Conservation (phyloP, 2,329 filamentous ascomycete species). For the Thermochaetoides dissita region DNA sequence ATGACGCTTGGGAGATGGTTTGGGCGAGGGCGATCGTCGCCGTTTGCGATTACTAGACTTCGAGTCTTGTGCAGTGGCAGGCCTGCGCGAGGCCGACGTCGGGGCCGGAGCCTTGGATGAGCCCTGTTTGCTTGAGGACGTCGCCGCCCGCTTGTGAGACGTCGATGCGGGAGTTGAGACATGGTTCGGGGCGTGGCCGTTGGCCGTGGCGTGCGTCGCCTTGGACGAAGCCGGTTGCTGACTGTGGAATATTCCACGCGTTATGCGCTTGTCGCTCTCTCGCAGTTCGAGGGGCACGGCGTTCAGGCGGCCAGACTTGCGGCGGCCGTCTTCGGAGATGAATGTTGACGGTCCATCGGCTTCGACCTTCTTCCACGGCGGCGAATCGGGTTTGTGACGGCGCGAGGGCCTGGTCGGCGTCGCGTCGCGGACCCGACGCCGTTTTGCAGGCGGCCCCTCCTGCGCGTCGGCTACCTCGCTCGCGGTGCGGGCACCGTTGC, state of each 20-base stretch:
- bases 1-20: slow-evolving; percentile 24
- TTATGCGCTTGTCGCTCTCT: slow-evolving; percentile 36
- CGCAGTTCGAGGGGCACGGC: slow-evolving; percentile 38
- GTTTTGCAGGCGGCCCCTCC: slow-evolving; percentile 45
- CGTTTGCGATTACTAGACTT: slow-evolving; percentile 21
- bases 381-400: slow-evolving; percentile 48
- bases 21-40: slow-evolving; percentile 28
- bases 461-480: slow-evolving; percentile 16
- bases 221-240: slow-evolving; percentile 23
- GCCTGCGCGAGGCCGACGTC: slow-evolving; percentile 8
- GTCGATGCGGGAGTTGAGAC: slow-evolving; percentile 8
- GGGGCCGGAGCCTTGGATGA: slow-evolving; percentile 14
- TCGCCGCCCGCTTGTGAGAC: slow-evolving; percentile 18
- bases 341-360: slow-evolving; percentile 83
- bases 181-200: slow-evolving; percentile 15
- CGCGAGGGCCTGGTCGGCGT: slow-evolving; percentile 23
- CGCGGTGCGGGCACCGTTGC: slow-evolving; percentile 6
- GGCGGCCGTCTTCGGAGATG: slow-evolving; percentile 57
- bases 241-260: slow-evolving; percentile 29
- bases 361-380: slow-evolving; percentile 80
- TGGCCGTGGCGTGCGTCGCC: slow-evolving; percentile 17
- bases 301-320: slow-evolving; percentile 54
- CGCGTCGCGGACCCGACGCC: slow-evolving; percentile 43
- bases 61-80: slow-evolving; percentile 12
- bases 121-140: slow-evolving; percentile 19